phyloP scores from a whole-genome alignment of 2,329 filamentous ascomycete genomes.

The Fusarium buharicum region DNA sequence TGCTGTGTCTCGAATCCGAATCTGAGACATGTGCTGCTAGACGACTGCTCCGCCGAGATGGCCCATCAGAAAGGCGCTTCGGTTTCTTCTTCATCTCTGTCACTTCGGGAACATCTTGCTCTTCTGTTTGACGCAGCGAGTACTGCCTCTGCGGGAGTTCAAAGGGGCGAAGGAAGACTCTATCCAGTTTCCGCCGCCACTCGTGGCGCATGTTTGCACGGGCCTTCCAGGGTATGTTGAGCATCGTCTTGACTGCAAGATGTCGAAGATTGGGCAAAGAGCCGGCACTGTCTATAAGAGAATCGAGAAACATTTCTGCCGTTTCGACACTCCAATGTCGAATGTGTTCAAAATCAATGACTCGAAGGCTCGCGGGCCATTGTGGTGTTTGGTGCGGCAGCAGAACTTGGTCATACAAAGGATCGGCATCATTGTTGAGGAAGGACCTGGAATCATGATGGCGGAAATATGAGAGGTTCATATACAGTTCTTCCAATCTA shows the following conservation, averaged over 20 bases:
- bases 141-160: constrained; percentile 52
- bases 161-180: constrained; percentile 68
- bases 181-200: constrained; percentile 78
- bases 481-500: constrained; percentile 72
- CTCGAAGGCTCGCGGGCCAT: constrained; percentile 79
- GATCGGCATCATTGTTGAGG: constrained; percentile 73
- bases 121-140: constrained; percentile 37
- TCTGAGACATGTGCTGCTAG: constrained; percentile 47
- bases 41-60: constrained; percentile 53
- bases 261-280: constrained; percentile 73
- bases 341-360: constrained; percentile 79
- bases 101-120: constrained; percentile 2
- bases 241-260: constrained; percentile 78
- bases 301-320: constrained; percentile 81
- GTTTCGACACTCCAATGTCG: constrained; percentile 76
- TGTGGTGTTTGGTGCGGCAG: constrained; percentile 71
- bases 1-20: constrained; percentile 40
- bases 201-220: constrained; percentile 80
- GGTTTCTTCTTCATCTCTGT: constrained; percentile 33
- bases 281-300: constrained; percentile 77
- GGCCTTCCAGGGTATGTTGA: constrained; percentile 84
- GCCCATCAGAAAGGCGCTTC: constrained; percentile 34
- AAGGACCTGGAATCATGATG: constrained; percentile 65
- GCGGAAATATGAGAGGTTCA: constrained; percentile 84
- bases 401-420: constrained; percentile 78